Evolutionary conservation across 2,329 filamentous ascomycete species (phyloP).

Genomic region (Sporothrix brasiliensis): DNA sequence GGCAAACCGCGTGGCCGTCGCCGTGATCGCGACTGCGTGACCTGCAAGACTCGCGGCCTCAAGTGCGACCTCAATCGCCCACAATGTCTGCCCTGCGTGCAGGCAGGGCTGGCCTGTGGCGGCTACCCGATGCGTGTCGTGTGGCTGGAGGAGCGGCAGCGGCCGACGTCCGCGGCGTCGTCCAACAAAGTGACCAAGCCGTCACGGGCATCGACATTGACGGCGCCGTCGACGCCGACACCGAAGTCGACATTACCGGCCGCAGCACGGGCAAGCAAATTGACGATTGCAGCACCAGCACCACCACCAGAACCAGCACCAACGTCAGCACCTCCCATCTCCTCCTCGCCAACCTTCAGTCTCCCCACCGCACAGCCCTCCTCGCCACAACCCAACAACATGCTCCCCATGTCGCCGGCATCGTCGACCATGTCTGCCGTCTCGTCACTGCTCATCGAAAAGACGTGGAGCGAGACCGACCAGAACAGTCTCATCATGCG

Average conservation of each 20-base stretch:
- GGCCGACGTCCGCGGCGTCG: background rate
- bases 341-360: conserved; percentile 1
- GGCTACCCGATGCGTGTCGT: conserved; percentile 43
- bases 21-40: conserved; percentile 35
- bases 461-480: conserved; percentile 32
- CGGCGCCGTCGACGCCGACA: background rate
- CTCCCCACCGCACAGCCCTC: background rate
- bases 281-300: background rate
- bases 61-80: conserved; percentile 38
- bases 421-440: conserved; percentile 18
- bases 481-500: conserved; percentile 35
- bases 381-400: background rate
- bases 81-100: conserved; percentile 36
- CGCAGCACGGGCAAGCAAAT: background rate
- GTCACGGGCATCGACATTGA: background rate
- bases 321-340: background rate
- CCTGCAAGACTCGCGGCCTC: conserved; percentile 34
- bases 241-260: background rate
- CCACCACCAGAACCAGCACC: too few species aligned
- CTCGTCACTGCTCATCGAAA: conserved; percentile 10
- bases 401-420: conserved; percentile 2
- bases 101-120: conserved; percentile 41
- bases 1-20: conserved; percentile 36
- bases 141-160: conserved; percentile 37
- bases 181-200: conserved; percentile 10